A percentile compares a stretch with the other conserved stretches of the same genome.
phyloP scores from a whole-genome alignment of 768 basidiomycete genomes.

The Xerocomus potaroensis region DNA sequence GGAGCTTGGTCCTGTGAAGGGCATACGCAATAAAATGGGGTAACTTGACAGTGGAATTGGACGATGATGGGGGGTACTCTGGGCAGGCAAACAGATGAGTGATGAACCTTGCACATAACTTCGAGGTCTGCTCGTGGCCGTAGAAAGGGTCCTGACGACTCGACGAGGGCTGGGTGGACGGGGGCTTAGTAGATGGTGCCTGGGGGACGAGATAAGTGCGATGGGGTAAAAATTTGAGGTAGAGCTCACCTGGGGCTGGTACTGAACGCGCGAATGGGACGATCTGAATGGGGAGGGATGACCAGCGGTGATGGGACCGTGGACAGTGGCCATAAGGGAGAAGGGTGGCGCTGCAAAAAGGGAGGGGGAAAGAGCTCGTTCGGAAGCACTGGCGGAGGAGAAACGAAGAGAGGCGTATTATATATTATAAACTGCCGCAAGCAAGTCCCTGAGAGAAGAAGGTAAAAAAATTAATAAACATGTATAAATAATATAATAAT shows the following conservation, averaged over 20 bases:
- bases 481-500: background rate
- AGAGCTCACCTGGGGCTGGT: slow-evolving; percentile 27
- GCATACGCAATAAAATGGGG: slow-evolving; percentile 67
- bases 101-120: slow-evolving; percentile 73
- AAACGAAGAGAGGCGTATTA: too few relatives aligned
- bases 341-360: slow-evolving; percentile 18
- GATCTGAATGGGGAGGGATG: slow-evolving; percentile 30
- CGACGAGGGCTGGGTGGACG: slow-evolving; percentile 27
- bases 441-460: background rate
- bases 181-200: slow-evolving; percentile 26
- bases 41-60: slow-evolving; percentile 32
- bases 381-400: slow-evolving; percentile 11
- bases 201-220: slow-evolving; percentile 2
- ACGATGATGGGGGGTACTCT: slow-evolving; percentile 57
- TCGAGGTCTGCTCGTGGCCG: slow-evolving; percentile 72
- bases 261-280: slow-evolving; percentile 26
- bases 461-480: too few relatives aligned
- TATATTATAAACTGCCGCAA: slow-evolving; percentile 21
- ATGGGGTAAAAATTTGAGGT: background rate
- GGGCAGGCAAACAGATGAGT: slow-evolving; percentile 85
- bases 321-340: slow-evolving; percentile 29
- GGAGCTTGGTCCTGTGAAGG: slow-evolving; percentile 61
- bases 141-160: slow-evolving; percentile 28
- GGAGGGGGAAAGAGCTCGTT: slow-evolving; percentile 13
- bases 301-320: slow-evolving; percentile 24